phyloP scores from a whole-genome alignment of 148 eudicot genomes.

The Linanthus parryae region DNA sequence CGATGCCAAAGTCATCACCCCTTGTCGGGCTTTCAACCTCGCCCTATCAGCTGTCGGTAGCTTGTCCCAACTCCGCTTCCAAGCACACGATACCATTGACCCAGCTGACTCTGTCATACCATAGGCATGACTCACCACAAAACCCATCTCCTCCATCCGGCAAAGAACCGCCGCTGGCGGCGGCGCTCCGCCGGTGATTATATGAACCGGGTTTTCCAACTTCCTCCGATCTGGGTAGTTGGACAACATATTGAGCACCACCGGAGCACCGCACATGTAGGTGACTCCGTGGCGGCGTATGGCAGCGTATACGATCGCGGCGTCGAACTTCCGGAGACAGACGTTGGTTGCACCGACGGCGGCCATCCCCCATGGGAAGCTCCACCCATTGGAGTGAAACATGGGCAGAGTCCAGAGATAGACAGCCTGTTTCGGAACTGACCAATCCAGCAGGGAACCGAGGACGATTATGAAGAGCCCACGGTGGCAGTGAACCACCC shows the following conservation, averaged over 20 bases:
- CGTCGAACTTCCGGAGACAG: slow-evolving; percentile 7
- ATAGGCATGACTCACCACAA: slow-evolving; percentile 4
- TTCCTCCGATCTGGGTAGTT: not conserved
- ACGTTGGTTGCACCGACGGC: slow-evolving; percentile 10
- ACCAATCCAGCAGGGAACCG: not conserved
- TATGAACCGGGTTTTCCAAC: not conserved
- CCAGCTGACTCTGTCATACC: slow-evolving; percentile 12
- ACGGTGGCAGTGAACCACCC: slow-evolving; percentile 9
- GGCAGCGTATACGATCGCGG: slow-evolving; percentile 1
- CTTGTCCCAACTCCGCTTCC: slow-evolving; percentile 7
- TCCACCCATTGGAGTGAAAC: slow-evolving; percentile 10
- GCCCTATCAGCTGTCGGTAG: slow-evolving; percentile 2
- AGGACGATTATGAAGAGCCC: slow-evolving; percentile 1
- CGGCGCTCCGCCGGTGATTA: slow-evolving; percentile 11
- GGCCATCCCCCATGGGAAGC: slow-evolving; percentile 10
- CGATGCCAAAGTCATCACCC: slow-evolving; percentile 1
- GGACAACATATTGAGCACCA: slow-evolving; percentile 1
- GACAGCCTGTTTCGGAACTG: slow-evolving; percentile 6
- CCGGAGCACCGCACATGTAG: slow-evolving; percentile 10
- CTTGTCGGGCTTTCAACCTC: slow-evolving; percentile 11
- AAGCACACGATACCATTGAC: slow-evolving; percentile 7
- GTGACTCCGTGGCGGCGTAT: slow-evolving; percentile 1
- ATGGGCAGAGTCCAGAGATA: slow-evolving; percentile 9
- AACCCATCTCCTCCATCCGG: slow-evolving; percentile 1
- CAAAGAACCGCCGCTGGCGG: slow-evolving; percentile 3